phyloP scores from a whole-genome alignment of 192 early-diverging fungal genomes.

The Backusella tuberculispora region DNA sequence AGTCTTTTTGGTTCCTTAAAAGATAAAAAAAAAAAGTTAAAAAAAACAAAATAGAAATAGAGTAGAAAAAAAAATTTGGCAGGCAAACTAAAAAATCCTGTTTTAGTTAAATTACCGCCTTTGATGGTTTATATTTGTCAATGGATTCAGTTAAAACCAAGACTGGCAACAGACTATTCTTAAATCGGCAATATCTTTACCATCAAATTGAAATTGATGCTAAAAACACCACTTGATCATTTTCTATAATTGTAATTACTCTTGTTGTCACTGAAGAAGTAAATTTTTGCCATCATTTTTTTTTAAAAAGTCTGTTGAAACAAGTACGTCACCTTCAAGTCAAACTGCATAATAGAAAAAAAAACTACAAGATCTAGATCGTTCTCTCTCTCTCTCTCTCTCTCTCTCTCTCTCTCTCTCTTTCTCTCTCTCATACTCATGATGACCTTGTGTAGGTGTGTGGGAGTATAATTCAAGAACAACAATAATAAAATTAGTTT shows the following conservation, averaged over 20 bases:
- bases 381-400: neutral
- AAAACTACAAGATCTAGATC: too few species aligned
- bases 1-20: neutral
- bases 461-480: neutral
- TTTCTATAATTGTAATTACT: too few species aligned
- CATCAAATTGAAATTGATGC: too few species aligned
- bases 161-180: too few species aligned
- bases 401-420: neutral
- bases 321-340: too few species aligned
- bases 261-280: too few species aligned
- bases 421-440: neutral
- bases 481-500: neutral
- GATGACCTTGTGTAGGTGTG: neutral
- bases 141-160: neutral
- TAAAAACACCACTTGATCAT: too few species aligned
- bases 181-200: too few species aligned
- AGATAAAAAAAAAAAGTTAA: neutral
- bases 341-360: too few species aligned
- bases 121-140: neutral
- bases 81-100: too few species aligned
- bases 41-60: neutral
- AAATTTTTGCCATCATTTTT: too few species aligned
- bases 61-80: neutral
- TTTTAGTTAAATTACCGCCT: neutral
- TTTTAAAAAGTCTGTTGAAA: too few species aligned